These are phyloP conservation scores for Diophrys appendiculata DNA, from an alignment of 73 alveolate genomes.

Conservation along the genomic window DNA sequence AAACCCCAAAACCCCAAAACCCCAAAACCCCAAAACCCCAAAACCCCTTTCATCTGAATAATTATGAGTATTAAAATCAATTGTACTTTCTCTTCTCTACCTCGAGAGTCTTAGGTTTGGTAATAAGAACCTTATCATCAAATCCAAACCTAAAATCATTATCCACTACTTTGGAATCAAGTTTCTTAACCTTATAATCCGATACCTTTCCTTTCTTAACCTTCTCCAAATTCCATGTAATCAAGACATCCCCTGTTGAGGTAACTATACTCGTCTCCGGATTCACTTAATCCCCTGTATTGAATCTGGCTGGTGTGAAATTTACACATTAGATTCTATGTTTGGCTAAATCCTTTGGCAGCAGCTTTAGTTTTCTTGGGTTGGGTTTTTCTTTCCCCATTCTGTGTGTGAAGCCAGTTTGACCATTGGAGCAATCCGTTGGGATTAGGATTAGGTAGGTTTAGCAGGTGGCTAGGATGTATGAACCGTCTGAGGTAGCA, in stretches of 20 bases:
- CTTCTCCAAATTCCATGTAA: conserved; percentile 51
- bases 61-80: too few relatives aligned
- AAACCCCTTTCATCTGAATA: too few relatives aligned
- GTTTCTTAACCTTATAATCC: conserved; percentile 20
- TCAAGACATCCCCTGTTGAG: conserved; percentile 17
- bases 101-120: conserved; percentile 11
- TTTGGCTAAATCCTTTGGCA: conserved; percentile 29
- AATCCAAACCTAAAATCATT: not conserved
- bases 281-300: conserved; percentile 8
- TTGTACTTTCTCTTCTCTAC: conserved; percentile 6
- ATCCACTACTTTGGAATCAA: not conserved
- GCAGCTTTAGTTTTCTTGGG: conserved; percentile 23
- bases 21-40: too few relatives aligned
- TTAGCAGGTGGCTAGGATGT: conserved; percentile 45
- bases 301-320: conserved; percentile 58
- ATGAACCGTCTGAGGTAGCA: conserved; percentile 15
- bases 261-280: conserved; percentile 40
- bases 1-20: too few relatives aligned
- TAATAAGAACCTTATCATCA: not conserved
- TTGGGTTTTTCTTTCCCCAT: conserved; percentile 32
- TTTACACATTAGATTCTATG: conserved; percentile 11
- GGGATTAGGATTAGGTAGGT: conserved; percentile 38
- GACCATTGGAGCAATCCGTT: conserved; percentile 14
- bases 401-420: conserved; percentile 31
- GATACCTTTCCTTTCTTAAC: conserved; percentile 34